Base-by-base conservation (phyloP, 352 stramenopile species). In the Nothophytophthora sp. region DNA sequence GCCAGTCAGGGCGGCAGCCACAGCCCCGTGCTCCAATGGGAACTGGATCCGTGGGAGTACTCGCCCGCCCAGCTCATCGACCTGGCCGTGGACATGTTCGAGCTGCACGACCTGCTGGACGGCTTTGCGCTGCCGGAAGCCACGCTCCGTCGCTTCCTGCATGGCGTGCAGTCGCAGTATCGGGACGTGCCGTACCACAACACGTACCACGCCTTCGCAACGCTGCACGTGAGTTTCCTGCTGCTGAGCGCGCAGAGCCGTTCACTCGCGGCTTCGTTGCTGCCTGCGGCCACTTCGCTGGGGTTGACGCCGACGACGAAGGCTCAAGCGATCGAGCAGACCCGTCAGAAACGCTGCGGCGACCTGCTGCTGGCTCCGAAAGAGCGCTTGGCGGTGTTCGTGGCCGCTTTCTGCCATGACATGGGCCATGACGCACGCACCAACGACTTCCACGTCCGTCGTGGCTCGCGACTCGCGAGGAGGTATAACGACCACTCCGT, bases 401-500 rank as follows among this genome's bases (percentile, higher is more conserved):
- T 96, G 23, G 79, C 78, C 1, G 77, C 84, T 1, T 87, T 95
- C 47, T 88, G 80, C 50, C 88, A 96, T 55, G 86, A 96, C 32
- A 88, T 96, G 63, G 89, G 91, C 65, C 87, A 96, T 65, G 86
- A 93, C 27, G 87, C 80, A 10, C 74, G 84, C 37, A 96, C 82
- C 20, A 96, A 96, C 67, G 81, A 89, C 55, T 96, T 96, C 49
- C 81, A 96, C 56, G 86, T 94, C 38, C 70, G 86, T 8, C 74
- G 76, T 39, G 72, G 68, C 42, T 92, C 82, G 30, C 74, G 70
- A 22, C 70, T 94, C 35, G 87, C 88, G 35, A 76, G 91, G 68
- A 68, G 86, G 11, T 96, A 96, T 63, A 95, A 95, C 53, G 84
- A 96, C 60, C 71, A 88, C 41, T 91, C 79, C 0, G 88, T 96